Base-by-base conservation (phyloP, 345 rosid genomes). In the Combretum micranthum region DNA sequence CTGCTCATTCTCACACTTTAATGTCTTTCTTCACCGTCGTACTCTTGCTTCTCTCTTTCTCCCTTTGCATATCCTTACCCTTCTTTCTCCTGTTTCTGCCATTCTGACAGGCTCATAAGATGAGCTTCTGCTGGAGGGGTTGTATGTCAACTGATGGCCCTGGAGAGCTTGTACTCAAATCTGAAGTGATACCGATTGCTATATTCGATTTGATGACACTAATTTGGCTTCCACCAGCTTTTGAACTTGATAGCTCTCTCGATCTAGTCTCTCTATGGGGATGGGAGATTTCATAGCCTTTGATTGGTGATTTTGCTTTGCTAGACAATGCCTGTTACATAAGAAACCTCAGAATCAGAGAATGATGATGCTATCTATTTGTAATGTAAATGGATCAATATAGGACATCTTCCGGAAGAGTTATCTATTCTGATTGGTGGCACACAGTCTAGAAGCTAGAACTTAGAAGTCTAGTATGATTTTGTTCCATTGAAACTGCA, bases 21-120 rank as follows among this genome's bases (percentile, higher is more conserved):
- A 64, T 67, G 25, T 59, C 74, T 66, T 71, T 80, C 25, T 76
- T 77, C 63, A 59, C 46, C 71, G 55, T 66, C 63, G 68, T 72
- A 42, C 42, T 26, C 71, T 54, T 69, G 54, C 46, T 66, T 69
- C 70, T 72, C 17, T 58, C 53, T 52, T 72, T 66, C 42, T 49
- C 65, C 55, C 62, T 69, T n/a, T 39, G 61, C 68, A 59, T 71
- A 42, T 70, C 69, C 19, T 63, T 67, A 4, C 10, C 50, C 50
- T 26, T 73, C 15, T 20, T 69, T 65, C 69, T 59, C 15, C 44
- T 15, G 46, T 26, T 60, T 47, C 62, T 16, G 44, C 42, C 23
- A 22, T 62, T 47, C 74, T 0, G 71, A 53, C 42, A 32, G 45
- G 47, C 44, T 53, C 39, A 53, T 49, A 62, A 66, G 73, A 39